A percentile compares a stretch with the other conserved stretches of the same genome.
phyloP scores from a whole-genome alignment of 805 yeast genomes.

The Metschnikowia cerradonensis region DNA sequence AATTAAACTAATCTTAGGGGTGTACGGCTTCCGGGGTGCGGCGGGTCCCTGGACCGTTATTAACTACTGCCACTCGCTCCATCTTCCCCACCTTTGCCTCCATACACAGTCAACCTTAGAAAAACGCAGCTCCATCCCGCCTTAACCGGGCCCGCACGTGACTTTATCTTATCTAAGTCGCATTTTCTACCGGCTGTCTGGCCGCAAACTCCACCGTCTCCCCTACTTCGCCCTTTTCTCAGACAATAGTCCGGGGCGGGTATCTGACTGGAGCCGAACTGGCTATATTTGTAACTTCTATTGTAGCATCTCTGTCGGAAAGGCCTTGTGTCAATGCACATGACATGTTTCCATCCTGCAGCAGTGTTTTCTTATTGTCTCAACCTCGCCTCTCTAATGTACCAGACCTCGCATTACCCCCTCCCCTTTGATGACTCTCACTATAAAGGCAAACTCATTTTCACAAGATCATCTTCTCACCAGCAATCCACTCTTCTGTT shows the following conservation, averaged over 20 bases:
- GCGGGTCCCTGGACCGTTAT: too few relatives aligned
- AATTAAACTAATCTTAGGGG: background rate
- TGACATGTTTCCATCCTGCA: background rate
- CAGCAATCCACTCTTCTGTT: background rate
- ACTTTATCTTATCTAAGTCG: conserved; percentile 18
- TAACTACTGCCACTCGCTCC: background rate
- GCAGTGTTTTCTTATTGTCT: conserved; percentile 1
- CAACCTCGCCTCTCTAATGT: conserved; percentile 3
- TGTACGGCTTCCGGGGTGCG: too few relatives aligned
- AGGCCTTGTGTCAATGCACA: background rate
- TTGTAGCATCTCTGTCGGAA: background rate
- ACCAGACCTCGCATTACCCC: conserved; percentile 6
- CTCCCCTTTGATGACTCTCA: conserved; percentile 1
- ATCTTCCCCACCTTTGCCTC: too few relatives aligned
- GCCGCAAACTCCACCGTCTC: background rate
- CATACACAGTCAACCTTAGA: too few relatives aligned
- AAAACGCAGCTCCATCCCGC: too few relatives aligned
- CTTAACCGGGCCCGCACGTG: conserved; percentile 10
- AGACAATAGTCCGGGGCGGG: background rate
- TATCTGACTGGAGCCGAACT: background rate
- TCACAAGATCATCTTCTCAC: conserved; percentile 1
- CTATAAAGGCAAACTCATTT: background rate
- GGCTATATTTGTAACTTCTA: background rate
- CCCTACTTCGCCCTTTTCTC: too few relatives aligned
- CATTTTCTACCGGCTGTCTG: background rate